phyloP scores from a whole-genome alignment of 2,329 filamentous ascomycete species.

The Botrytis galanthina region DNA sequence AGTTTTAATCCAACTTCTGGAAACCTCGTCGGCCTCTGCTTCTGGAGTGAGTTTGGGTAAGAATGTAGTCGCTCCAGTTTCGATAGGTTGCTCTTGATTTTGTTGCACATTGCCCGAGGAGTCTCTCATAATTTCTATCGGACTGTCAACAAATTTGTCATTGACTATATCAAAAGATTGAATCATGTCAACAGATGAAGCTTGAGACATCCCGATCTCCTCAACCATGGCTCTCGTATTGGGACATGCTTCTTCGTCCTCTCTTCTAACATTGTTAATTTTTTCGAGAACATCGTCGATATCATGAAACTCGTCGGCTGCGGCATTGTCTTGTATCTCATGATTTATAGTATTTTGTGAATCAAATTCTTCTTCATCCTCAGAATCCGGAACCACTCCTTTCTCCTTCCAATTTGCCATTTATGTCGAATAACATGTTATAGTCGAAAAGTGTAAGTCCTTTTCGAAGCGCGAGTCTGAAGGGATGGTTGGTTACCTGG shows the following conservation, averaged over 20 bases:
- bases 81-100: background rate
- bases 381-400: slow-evolving; percentile 40
- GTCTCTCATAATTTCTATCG: background rate
- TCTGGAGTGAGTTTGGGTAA: background rate
- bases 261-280: background rate
- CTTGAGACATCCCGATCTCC: slow-evolving; percentile 6
- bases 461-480: background rate
- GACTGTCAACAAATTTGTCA: background rate
- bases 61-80: background rate
- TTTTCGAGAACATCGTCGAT: background rate
- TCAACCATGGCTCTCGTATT: background rate
- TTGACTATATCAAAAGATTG: background rate
- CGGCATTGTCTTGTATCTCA: slow-evolving; percentile 10
- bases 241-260: background rate
- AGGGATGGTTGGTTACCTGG: background rate
- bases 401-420: slow-evolving; percentile 41
- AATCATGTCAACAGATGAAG: slow-evolving; percentile 20
- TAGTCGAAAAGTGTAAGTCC: slow-evolving; percentile 23
- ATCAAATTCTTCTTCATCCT: slow-evolving; percentile 38
- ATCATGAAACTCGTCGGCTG: slow-evolving; percentile 14
- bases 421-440: slow-evolving; percentile 25
- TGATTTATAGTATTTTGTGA: slow-evolving; percentile 24
- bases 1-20: slow-evolving; percentile 42
- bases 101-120: background rate
- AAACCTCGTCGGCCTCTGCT: slow-evolving; percentile 40